Evolutionary conservation across 1,284 basidiomycete genomes (phyloP).

Genomic region (Sutorius eximius): DNA sequence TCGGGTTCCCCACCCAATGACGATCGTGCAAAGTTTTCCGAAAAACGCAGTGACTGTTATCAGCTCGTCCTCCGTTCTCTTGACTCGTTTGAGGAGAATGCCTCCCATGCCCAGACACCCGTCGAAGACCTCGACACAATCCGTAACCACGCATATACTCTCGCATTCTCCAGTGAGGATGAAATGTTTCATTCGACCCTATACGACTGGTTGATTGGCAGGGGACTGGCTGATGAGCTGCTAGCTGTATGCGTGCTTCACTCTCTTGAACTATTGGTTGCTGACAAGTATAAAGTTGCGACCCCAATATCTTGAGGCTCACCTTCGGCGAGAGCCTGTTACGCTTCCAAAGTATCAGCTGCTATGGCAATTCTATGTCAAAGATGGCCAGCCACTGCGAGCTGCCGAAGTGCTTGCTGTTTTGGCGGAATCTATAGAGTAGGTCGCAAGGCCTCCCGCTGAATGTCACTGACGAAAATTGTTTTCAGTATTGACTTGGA

Average conservation of each 20-base stretch:
- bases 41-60: constrained; percentile 77
- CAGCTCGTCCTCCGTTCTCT: constrained; percentile 82
- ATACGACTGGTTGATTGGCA: constrained; percentile 90
- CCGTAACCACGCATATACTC: constrained; percentile 72
- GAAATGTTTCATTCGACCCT: constrained; percentile 93
- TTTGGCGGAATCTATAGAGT: constrained; percentile 87
- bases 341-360: constrained; percentile 85
- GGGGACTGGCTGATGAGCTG: constrained; percentile 83
- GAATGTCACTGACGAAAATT: constrained; percentile 1
- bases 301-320: constrained; percentile 83
- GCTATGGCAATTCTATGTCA: constrained; percentile 96
- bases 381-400: constrained; percentile 79
- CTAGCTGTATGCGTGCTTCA: constrained; percentile 64
- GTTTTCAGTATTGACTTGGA: constrained; percentile 61
- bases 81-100: constrained; percentile 72
- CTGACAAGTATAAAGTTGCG: constrained; percentile 58
- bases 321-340: constrained; percentile 80
- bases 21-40: constrained; percentile 56
- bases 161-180: constrained; percentile 84
- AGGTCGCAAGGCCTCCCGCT: constrained; percentile 27
- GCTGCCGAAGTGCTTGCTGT: constrained; percentile 88
- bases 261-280: constrained; percentile 5
- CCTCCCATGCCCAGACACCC: constrained; percentile 29
- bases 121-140: constrained; percentile 63
- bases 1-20: constrained; percentile 65